Evolutionary conservation across 164 flowering plant genomes (phyloP), one percentile per base, ranked within the genome.

Genomic region (Kingdonia uniflora): DNA sequence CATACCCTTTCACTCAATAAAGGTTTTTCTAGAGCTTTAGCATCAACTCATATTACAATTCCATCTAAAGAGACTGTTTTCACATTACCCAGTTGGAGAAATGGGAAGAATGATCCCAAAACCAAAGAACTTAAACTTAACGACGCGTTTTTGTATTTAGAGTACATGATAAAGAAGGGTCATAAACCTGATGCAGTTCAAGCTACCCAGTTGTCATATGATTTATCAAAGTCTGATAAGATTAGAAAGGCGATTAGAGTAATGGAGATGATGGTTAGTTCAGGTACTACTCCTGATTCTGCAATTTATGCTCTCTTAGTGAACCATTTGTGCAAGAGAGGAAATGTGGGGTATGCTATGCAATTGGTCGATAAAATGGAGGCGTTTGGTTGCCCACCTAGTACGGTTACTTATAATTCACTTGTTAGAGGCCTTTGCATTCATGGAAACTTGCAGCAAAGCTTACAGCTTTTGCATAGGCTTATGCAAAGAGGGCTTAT

Each of bases 351-450:
- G 19, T 67, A 79, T 65, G 96, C 98, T 19, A 79, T 84, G 94
- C 94, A 84, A 33, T 53, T 88, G 21, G 91, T 85, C 4, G 94
- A 82, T 12, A 84, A 72, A 55, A 74, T 92, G 91, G 98, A 82
- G 64, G 82, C 72, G 24, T 59, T 55, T 58, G 96, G 95, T 2
- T 80, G 67, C 48, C 81, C 76, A 5, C 75, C 87, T 6, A 76
- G 66, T 41, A 79, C 71, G 1, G 58, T 71, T 40, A 82, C 87
- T 6, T 88, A 82, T 60, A 88, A 92, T 74, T 62, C 87, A 2
- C 85, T 92, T 41, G 71, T 88, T 57, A 69, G 80, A 63, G 98
- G 95, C 22, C 80, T 85, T 56, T 82, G 90, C 56, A 68, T 62
- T 72, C 78, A 75, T 51, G 86, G 92, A 7, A 75, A 76, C 44